A percentile compares a stretch with the other conserved stretches of the same genome.
phyloP scores from a whole-genome alignment of 306 rosid species.

The Cucurbita argyrosperma region DNA sequence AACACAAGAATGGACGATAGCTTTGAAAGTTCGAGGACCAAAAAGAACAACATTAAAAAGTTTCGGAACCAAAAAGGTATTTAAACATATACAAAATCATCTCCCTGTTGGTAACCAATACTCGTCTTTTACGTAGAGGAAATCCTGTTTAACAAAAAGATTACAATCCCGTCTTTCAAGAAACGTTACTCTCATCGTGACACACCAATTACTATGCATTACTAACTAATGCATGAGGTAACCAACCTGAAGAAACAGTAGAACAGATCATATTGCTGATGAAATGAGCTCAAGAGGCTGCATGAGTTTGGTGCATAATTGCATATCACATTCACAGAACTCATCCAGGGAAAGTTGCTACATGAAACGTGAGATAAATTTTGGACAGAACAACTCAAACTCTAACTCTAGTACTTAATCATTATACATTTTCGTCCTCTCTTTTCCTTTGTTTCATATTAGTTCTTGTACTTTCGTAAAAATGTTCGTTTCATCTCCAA shows the following conservation, averaged over 20 bases:
- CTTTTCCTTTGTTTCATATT: background rate
- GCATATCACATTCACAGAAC: background rate
- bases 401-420: background rate
- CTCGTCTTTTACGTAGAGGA: too few species aligned
- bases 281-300: background rate
- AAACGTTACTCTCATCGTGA: too few species aligned
- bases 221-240: background rate
- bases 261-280: background rate
- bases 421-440: background rate
- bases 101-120: too few species aligned
- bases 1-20: too few species aligned
- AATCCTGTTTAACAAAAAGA: too few species aligned
- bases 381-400: background rate
- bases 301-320: background rate
- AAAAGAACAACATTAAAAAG: too few species aligned
- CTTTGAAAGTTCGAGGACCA: too few species aligned
- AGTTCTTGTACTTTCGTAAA: background rate
- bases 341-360: background rate
- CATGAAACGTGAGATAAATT: background rate
- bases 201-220: too few species aligned
- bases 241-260: background rate
- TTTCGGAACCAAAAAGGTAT: too few species aligned
- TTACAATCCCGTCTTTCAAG: too few species aligned
- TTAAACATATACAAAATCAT: too few species aligned
- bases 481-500: background rate